A percentile compares a stretch with the other conserved stretches of the same genome.
Evolutionary conservation across 1,284 basidiomycete genomes (phyloP).

Genomic region (Cryptococcus depauperatus): DNA sequence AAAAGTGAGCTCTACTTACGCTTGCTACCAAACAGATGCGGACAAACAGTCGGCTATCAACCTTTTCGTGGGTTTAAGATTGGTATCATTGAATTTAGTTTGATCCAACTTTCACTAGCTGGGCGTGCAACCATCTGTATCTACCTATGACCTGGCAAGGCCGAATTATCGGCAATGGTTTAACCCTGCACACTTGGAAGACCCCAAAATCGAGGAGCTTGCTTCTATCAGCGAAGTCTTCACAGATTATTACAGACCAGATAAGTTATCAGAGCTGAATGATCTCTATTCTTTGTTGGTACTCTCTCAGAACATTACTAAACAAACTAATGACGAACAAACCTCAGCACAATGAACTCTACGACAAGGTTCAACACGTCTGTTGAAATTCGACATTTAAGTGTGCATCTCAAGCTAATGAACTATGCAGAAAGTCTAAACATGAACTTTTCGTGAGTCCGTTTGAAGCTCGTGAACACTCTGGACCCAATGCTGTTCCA

Average conservation of each 20-base stretch:
- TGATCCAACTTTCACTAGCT: constrained; percentile 45
- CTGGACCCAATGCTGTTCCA: constrained; percentile 4
- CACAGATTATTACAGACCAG: constrained; percentile 83
- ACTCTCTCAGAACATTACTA: not conserved
- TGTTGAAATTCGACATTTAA: constrained; percentile 3
- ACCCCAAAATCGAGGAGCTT: constrained; percentile 43
- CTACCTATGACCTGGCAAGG: constrained; percentile 41
- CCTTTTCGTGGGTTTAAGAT: constrained; percentile 54
- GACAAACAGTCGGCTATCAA: constrained; percentile 98
- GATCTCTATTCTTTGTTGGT: constrained; percentile 53
- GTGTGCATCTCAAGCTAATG: not conserved
- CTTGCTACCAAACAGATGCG: constrained; percentile 57
- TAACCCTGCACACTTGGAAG: constrained; percentile 59
- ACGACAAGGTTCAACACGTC: constrained; percentile 29
- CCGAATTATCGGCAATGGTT: constrained; percentile 76
- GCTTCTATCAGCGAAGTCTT: constrained; percentile 58
- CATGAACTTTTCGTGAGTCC: constrained; percentile 34
- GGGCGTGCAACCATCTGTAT: constrained; percentile 54
- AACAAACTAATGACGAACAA: not conserved
- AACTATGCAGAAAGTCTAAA: constrained; percentile 23
- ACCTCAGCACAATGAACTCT: constrained; percentile 38
- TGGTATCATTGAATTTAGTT: not conserved
- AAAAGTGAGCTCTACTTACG: not conserved
- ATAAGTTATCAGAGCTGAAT: constrained; percentile 49
- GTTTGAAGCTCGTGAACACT: constrained; percentile 32